phyloP scores from a whole-genome alignment of 805 yeast species.

The Candida dajiaensis region DNA sequence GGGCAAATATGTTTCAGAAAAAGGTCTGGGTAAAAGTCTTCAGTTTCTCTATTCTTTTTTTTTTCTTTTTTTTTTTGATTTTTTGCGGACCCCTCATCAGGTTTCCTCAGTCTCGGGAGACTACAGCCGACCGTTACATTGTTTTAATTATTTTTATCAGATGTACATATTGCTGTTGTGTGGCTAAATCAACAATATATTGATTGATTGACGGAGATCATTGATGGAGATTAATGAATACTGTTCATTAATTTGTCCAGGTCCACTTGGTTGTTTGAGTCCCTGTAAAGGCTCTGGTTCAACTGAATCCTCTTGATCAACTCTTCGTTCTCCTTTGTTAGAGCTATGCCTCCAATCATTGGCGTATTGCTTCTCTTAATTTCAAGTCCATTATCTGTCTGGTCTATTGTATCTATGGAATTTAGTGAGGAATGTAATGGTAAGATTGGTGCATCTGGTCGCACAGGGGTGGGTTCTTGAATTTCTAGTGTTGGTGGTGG shows the following conservation, averaged over 20 bases:
- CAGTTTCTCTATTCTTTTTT: no score
- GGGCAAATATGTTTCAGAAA: no score
- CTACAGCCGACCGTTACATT: no score
- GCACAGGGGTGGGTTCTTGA: constrained; percentile 14
- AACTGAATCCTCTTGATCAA: constrained; percentile 1
- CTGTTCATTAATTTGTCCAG: background rate
- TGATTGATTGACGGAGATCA: no score
- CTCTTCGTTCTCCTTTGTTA: background rate
- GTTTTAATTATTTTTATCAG: no score
- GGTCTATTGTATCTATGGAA: constrained; percentile 1
- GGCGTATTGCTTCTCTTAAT: constrained; percentile 14
- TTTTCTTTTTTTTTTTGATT: no score
- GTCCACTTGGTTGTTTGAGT: constrained; percentile 3
- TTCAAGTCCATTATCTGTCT: background rate
- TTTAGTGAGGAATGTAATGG: background rate
- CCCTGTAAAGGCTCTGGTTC: constrained; percentile 3
- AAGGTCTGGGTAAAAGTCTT: no score
- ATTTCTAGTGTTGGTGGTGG: constrained; percentile 5
- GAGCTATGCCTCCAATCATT: constrained; percentile 16
- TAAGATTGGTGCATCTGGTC: constrained; percentile 5
- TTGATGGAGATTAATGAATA: background rate
- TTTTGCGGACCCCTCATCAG: no score
- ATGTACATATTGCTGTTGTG: no score
- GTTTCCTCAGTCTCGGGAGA: no score
- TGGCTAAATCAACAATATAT: no score